phyloP scores from a whole-genome alignment of 2,329 filamentous ascomycete genomes.

The Hypoxylon rubiginosum region DNA sequence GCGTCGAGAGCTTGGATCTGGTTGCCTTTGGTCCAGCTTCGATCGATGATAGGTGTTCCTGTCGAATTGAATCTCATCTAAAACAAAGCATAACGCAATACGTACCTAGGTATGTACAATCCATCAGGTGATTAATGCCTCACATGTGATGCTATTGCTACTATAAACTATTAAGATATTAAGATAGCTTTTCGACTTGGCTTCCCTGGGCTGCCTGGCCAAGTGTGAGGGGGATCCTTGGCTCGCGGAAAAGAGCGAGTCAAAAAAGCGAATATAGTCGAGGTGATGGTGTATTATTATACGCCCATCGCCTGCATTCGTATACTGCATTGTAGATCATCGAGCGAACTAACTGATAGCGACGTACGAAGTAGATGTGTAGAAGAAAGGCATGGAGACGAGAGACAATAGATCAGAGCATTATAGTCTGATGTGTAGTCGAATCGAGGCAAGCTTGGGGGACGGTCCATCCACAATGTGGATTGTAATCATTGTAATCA shows the following conservation, averaged over 20 bases:
- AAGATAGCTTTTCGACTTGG: background rate
- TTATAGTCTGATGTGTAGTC: slow-evolving; percentile 37
- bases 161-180: background rate
- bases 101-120: too few species aligned
- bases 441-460: slow-evolving; percentile 31
- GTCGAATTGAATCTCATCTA: slow-evolving; percentile 25
- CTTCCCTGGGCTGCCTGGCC: slow-evolving; percentile 10
- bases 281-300: slow-evolving; percentile 13
- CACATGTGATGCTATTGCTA: slow-evolving; percentile 17
- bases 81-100: slow-evolving; percentile 8
- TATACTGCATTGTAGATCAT: slow-evolving; percentile 26
- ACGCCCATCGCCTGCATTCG: slow-evolving; percentile 15
- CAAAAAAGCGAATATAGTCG: slow-evolving; percentile 16
- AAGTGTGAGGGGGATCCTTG: slow-evolving; percentile 9
- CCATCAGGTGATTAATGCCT: slow-evolving; percentile 36
- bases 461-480: slow-evolving; percentile 14
- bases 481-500: slow-evolving; percentile 26
- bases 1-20: slow-evolving; percentile 24
- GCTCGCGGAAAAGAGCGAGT: background rate
- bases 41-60: slow-evolving; percentile 31
- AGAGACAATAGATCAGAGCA: slow-evolving; percentile 29
- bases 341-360: slow-evolving; percentile 5
- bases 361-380: slow-evolving; percentile 9
- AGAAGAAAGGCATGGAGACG: background rate
- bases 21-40: slow-evolving; percentile 17